phyloP scores from a whole-genome alignment of 2,329 filamentous ascomycete genomes.

The Xylaria sp. region DNA sequence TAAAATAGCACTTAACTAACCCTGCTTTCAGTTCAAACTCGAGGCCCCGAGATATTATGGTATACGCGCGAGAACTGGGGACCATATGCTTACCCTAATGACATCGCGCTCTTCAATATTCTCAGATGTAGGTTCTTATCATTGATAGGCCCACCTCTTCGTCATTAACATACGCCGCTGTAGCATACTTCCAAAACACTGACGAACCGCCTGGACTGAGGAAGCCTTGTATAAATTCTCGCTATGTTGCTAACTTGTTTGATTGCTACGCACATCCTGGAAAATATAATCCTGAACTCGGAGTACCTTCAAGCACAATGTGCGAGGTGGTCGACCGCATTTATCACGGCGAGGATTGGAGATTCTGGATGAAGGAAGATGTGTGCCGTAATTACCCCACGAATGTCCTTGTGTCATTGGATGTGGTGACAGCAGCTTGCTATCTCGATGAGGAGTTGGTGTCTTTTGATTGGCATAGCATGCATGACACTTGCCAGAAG shows the following conservation, averaged over 20 bases:
- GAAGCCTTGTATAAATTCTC: neutral
- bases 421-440: neutral
- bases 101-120: neutral
- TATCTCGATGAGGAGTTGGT: neutral
- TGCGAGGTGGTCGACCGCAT: neutral
- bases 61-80: neutral
- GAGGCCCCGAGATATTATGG: neutral
- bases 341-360: neutral
- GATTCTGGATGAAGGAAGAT: neutral
- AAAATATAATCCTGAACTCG: neutral
- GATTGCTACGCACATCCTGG: neutral
- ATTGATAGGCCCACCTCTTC: neutral
- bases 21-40: conserved; percentile 3
- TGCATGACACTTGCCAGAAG: conserved; percentile 21
- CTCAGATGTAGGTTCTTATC: conserved; percentile 1
- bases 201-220: neutral
- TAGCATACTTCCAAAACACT: neutral
- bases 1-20: neutral
- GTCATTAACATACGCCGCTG: neutral
- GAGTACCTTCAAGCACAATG: neutral
- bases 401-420: conserved; percentile 12
- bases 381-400: neutral
- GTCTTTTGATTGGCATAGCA: conserved; percentile 19
- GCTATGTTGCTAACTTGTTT: conserved; percentile 5
- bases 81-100: neutral